Evolutionary conservation across 306 rosid species (phyloP).

Genomic region (Heteromeles arbutifolia): DNA sequence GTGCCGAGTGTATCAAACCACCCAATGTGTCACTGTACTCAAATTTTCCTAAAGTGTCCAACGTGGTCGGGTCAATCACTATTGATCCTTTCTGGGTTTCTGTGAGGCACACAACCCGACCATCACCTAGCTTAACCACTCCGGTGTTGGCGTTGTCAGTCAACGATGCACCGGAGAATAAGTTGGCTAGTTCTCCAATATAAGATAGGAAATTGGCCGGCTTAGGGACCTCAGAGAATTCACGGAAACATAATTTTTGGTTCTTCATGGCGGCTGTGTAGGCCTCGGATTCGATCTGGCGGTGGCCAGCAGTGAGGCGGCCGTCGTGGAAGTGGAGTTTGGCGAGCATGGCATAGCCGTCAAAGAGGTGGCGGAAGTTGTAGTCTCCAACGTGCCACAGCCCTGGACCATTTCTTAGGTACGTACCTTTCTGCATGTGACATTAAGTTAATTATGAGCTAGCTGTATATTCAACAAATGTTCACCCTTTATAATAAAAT

Average conservation of each 20-base stretch:
- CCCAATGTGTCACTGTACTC: constrained; percentile 77
- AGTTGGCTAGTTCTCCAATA: constrained; percentile 58
- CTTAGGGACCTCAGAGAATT: constrained; percentile 85
- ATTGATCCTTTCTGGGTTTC: constrained; percentile 94
- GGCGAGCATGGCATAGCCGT: constrained; percentile 81
- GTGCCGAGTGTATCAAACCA: constrained; percentile 86
- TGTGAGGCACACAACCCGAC: constrained; percentile 82
- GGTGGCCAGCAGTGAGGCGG: constrained; percentile 55
- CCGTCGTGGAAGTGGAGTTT: constrained; percentile 57
- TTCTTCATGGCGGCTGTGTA: constrained; percentile 70
- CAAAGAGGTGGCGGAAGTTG: constrained; percentile 87
- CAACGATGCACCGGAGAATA: constrained; percentile 77
- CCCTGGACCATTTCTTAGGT: constrained; percentile 92
- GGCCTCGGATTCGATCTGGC: constrained; percentile 75
- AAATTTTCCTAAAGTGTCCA: constrained; percentile 65
- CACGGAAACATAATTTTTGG: constrained; percentile 71
- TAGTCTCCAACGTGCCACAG: constrained; percentile 78
- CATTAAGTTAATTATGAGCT: not conserved
- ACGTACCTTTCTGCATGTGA: constrained; percentile 87
- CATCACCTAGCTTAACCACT: constrained; percentile 67
- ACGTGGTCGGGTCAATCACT: constrained; percentile 55
- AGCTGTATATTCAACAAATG: not conserved
- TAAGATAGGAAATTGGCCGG: constrained; percentile 53
- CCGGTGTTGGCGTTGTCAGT: constrained; percentile 95
- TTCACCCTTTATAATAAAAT: not conserved